Percentiles rank a stretch among this genome's conserved stretches.
phyloP scores from a whole-genome alignment of 2,329 filamentous ascomycete species.

The Rhynchosporium agropyri region DNA sequence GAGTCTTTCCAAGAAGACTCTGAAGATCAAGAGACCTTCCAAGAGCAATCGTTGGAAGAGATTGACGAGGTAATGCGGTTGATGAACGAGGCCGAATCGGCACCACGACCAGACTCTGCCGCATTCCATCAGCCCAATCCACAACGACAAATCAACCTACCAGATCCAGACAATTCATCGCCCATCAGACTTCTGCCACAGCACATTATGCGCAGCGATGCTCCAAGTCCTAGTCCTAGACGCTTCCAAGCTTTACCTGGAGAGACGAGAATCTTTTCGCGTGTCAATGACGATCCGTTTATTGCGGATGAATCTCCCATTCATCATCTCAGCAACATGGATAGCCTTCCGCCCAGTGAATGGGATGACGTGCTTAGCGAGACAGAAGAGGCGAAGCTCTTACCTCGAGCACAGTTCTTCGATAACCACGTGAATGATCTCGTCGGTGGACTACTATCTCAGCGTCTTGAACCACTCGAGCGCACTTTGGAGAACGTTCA shows the following conservation, averaged over 20 bases:
- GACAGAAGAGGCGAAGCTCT: slow-evolving; percentile 80
- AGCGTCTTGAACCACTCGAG: slow-evolving; percentile 79
- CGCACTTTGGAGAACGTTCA: slow-evolving; percentile 77
- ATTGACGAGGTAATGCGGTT: slow-evolving; percentile 93
- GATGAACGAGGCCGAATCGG: slow-evolving; percentile 68
- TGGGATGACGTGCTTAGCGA: slow-evolving; percentile 89
- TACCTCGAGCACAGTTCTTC: slow-evolving; percentile 83
- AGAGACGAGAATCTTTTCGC: slow-evolving; percentile 51
- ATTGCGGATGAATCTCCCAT: slow-evolving; percentile 51
- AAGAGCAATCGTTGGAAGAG: slow-evolving; percentile 66
- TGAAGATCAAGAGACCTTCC: slow-evolving; percentile 7
- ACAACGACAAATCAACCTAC: slow-evolving; percentile 45
- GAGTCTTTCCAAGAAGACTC: too few relatives aligned
- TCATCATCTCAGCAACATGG: slow-evolving; percentile 63
- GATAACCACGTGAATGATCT: slow-evolving; percentile 87
- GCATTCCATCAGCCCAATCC: slow-evolving; percentile 52
- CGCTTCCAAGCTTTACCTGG: slow-evolving; percentile 53
- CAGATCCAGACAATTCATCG: slow-evolving; percentile 49
- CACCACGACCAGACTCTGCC: slow-evolving; percentile 42
- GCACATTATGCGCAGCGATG: slow-evolving; percentile 64
- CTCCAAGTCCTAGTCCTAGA: slow-evolving; percentile 72
- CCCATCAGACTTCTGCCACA: slow-evolving; percentile 57
- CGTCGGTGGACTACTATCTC: slow-evolving; percentile 75
- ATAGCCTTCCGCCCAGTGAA: slow-evolving; percentile 75
- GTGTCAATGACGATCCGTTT: slow-evolving; percentile 48